phyloP scores from a whole-genome alignment of 2,329 filamentous ascomycete species.

The Hymenoscyphus repandus region DNA sequence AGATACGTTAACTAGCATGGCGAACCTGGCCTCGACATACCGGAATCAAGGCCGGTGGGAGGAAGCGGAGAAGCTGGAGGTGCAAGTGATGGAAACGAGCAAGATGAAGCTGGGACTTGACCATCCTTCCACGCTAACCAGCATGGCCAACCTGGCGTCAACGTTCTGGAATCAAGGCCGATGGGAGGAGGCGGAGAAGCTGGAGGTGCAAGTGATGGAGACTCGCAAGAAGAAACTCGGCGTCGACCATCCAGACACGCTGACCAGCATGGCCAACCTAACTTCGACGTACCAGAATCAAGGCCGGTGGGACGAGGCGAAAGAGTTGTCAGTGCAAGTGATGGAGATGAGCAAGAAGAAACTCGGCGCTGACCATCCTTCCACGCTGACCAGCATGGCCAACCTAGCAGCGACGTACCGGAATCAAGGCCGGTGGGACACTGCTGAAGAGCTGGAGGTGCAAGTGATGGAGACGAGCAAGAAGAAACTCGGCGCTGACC shows the following conservation, averaged over 20 bases:
- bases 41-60: neutral
- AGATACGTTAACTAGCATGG: slow-evolving; percentile 1
- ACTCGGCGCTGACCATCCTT: no score
- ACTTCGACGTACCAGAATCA: neutral
- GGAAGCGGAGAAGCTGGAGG: neutral
- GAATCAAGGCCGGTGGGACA: no score
- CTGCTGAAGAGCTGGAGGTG: no score
- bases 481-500: no score
- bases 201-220: no score
- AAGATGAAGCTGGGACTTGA: slow-evolving; percentile 5
- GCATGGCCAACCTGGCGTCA: slow-evolving; percentile 1
- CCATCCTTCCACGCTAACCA: slow-evolving; percentile 9
- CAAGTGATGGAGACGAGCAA: no score
- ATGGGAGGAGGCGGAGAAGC: no score
- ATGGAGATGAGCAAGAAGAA: no score
- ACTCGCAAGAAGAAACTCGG: slow-evolving; percentile 12
- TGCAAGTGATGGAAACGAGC: neutral
- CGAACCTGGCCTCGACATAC: neutral
- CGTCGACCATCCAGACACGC: slow-evolving; percentile 5
- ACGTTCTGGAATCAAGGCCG: no score
- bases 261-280: slow-evolving; percentile 1
- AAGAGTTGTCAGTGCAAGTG: neutral
- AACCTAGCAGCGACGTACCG: no score
- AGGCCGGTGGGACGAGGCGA: neutral
- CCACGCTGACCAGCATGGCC: no score